Evolutionary conservation across 2,329 filamentous ascomycete species (phyloP).

Genomic region (Bimuria novae-zelandiae): DNA sequence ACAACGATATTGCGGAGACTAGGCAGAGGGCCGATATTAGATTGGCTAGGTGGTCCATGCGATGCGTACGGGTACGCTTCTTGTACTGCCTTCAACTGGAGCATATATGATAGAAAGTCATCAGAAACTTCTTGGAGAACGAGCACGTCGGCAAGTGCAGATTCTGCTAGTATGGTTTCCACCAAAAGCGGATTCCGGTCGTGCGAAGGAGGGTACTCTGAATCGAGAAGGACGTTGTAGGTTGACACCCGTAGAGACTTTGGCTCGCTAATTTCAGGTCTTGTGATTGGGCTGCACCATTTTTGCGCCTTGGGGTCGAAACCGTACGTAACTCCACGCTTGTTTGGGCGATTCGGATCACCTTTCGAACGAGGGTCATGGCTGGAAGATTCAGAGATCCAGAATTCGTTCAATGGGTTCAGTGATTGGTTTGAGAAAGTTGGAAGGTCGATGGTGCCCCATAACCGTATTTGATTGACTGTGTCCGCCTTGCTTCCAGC

Average conservation of each 20-base stretch:
- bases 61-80: constrained; percentile 60
- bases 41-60: constrained; percentile 60
- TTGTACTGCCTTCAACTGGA: constrained; percentile 53
- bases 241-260: constrained; percentile 43
- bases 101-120: constrained; percentile 62
- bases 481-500: constrained; percentile 33
- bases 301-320: constrained; percentile 26
- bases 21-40: constrained; percentile 59
- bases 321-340: constrained; percentile 37
- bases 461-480: constrained; percentile 60
- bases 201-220: constrained; percentile 40
- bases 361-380: background rate
- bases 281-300: constrained; percentile 28
- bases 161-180: constrained; percentile 38
- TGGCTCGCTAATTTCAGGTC: constrained; percentile 1
- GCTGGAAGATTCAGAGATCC: constrained; percentile 12
- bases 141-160: constrained; percentile 45
- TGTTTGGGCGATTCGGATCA: too few relatives aligned
- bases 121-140: constrained; percentile 68
- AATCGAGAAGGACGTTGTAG: constrained; percentile 52
- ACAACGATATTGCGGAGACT: constrained; percentile 66
- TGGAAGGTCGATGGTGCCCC: constrained; percentile 54
- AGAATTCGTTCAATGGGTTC: constrained; percentile 15
- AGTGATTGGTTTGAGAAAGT: background rate
- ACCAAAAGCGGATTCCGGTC: constrained; percentile 47